Evolutionary conservation across 139 green algal species (phyloP).

Genomic region (Chlorella ohadii): DNA sequence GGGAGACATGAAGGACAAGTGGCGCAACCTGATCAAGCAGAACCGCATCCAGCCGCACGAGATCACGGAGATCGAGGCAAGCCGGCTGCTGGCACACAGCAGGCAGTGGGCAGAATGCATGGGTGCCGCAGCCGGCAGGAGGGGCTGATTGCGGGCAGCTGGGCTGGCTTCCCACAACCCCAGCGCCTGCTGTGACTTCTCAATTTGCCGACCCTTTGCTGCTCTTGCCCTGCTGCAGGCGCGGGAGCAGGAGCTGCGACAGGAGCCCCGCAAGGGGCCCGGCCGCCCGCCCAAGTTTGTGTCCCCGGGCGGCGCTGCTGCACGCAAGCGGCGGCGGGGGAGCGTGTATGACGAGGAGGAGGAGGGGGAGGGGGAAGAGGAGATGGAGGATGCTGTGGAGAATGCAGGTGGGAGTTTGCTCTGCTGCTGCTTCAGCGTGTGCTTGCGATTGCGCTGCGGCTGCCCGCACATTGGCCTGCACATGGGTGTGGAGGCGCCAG

Average conservation of each 20-base stretch:
- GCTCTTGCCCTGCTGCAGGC: not conserved
- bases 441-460: too few species aligned
- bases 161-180: too few species aligned
- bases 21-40: constrained; percentile 16
- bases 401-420: not conserved
- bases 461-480: too few species aligned
- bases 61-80: constrained; percentile 10
- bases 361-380: not conserved
- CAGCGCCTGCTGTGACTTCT: too few species aligned
- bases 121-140: too few species aligned
- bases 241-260: not conserved
- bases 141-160: too few species aligned
- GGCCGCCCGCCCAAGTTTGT: constrained; percentile 20
- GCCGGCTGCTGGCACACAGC: not conserved
- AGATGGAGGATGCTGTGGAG: constrained; percentile 3
- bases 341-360: not conserved
- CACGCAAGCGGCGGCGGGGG: constrained; percentile 3
- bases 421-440: too few species aligned
- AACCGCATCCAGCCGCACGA: not conserved
- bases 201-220: too few species aligned
- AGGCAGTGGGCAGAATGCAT: too few species aligned
- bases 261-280: not conserved
- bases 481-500: too few species aligned
- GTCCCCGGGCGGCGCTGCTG: not conserved
- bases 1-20: constrained; percentile 28